These are phyloP conservation scores for Haplosporangium gracile DNA, from an alignment of 192 early-diverging fungal genomes.

Conservation along the genomic window DNA sequence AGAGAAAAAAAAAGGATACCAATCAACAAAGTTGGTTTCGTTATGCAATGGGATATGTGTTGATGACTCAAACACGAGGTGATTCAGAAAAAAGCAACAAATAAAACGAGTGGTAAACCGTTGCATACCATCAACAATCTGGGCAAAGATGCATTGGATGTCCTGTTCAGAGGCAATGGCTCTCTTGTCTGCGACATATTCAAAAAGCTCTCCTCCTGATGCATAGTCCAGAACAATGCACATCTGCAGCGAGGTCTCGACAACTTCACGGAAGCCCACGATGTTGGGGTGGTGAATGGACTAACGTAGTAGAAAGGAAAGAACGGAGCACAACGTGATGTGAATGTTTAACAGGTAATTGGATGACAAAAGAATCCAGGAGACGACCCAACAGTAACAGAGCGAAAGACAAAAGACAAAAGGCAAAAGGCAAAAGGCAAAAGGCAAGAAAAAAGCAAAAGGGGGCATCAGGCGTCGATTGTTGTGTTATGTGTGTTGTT, in stretches of 20 bases:
- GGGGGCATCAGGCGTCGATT: background rate
- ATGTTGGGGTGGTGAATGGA: constrained; percentile 78
- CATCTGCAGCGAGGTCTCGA: constrained; percentile 72
- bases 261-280: constrained; percentile 69
- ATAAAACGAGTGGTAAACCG: background rate
- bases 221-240: constrained; percentile 82
- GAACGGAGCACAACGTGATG: background rate
- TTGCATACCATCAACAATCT: constrained; percentile 61
- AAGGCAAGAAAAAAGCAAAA: background rate
- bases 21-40: background rate
- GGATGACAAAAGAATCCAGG: constrained; percentile 15
- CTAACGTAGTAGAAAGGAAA: constrained; percentile 43
- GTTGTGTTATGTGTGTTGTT: background rate
- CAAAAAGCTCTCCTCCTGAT: constrained; percentile 81
- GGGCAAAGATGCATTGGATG: constrained; percentile 65
- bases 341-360: constrained; percentile 14
- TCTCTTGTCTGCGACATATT: constrained; percentile 69
- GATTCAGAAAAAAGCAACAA: background rate
- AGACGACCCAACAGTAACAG: background rate
- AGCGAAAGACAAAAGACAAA: constrained; percentile 1
- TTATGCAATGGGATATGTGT: background rate
- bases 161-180: constrained; percentile 60
- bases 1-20: background rate
- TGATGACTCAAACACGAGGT: constrained; percentile 1
- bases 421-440: background rate